phyloP scores from a whole-genome alignment of 768 basidiomycete genomes.

The Rickenella mellea region DNA sequence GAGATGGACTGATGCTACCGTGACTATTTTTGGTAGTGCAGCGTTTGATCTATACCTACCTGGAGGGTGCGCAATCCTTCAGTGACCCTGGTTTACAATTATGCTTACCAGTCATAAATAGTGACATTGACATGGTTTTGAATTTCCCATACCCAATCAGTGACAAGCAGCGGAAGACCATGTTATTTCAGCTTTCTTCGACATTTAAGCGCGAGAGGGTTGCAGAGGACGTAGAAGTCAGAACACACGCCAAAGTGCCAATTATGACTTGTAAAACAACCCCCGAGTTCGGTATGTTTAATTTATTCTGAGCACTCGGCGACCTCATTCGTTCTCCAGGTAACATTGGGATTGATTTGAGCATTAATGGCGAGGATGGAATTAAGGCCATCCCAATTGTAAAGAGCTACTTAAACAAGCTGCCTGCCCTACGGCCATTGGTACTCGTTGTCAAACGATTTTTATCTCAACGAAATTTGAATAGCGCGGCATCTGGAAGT shows the following conservation, averaged over 20 bases:
- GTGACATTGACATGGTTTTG: constrained; percentile 58
- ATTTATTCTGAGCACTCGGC: background rate
- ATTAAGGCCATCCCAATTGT: constrained; percentile 42
- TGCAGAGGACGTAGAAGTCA: constrained; percentile 34
- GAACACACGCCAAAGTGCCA: constrained; percentile 46
- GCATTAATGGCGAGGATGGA: constrained; percentile 51
- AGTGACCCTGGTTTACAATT: background rate
- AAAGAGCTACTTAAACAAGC: constrained; percentile 36
- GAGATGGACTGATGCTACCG: constrained; percentile 35
- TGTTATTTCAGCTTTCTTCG: constrained; percentile 38
- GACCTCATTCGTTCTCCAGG: constrained; percentile 22
- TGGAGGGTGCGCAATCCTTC: constrained; percentile 36
- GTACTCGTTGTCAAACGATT: constrained; percentile 57
- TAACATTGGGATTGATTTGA: constrained; percentile 53
- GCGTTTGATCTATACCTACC: constrained; percentile 54
- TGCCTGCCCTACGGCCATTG: constrained; percentile 53
- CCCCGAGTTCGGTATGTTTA: constrained; percentile 25
- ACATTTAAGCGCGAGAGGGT: constrained; percentile 35
- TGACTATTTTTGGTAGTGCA: constrained; percentile 53
- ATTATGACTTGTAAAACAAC: constrained; percentile 51
- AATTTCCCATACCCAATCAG: constrained; percentile 21
- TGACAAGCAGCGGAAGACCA: constrained; percentile 25
- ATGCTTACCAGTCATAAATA: constrained; percentile 14
- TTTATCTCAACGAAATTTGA: constrained; percentile 45
- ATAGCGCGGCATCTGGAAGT: constrained; percentile 54